Evolutionary conservation across 345 rosid species (phyloP).

Genomic region (Linum lewisii): DNA sequence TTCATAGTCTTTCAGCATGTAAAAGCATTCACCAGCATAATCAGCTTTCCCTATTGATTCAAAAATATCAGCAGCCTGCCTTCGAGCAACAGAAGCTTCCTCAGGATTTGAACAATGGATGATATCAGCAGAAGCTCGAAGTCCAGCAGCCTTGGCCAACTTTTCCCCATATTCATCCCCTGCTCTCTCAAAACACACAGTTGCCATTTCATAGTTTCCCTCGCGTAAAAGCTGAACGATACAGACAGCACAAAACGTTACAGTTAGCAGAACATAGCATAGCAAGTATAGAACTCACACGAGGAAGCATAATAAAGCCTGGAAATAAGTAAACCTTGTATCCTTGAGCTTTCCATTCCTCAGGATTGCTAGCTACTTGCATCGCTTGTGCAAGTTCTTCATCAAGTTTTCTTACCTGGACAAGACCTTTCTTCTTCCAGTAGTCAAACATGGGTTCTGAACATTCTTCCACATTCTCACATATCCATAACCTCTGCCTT

Average conservation of each 20-base stretch:
- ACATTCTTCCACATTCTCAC: constrained; percentile 30
- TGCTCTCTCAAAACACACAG: constrained; percentile 42
- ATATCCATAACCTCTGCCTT: constrained; percentile 44
- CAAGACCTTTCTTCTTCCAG: constrained; percentile 28
- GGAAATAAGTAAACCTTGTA: constrained; percentile 23
- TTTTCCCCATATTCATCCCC: constrained; percentile 29
- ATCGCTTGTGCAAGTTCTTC: constrained; percentile 27
- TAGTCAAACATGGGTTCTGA: constrained; percentile 31
- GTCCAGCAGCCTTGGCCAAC: constrained; percentile 36
- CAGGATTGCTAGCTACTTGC: constrained; percentile 36
- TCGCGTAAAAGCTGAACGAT: constrained; percentile 31
- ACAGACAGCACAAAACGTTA: constrained; percentile 1
- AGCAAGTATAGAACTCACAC: too few species aligned
- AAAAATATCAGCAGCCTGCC: constrained; percentile 42
- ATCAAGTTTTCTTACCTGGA: constrained; percentile 29
- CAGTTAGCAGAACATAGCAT: neutral
- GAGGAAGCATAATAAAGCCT: too few species aligned
- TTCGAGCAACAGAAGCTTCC: constrained; percentile 21
- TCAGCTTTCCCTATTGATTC: constrained; percentile 36
- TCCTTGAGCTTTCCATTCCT: constrained; percentile 41
- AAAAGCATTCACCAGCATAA: constrained; percentile 38
- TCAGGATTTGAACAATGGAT: constrained; percentile 26
- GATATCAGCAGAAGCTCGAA: constrained; percentile 30
- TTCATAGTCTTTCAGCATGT: constrained; percentile 28
- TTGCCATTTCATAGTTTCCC: constrained; percentile 36